A percentile compares a stretch with the other conserved stretches of the same genome.
Evolutionary conservation across 1,284 basidiomycete genomes (phyloP).

Genomic region (Papiliotrema terrestris): DNA sequence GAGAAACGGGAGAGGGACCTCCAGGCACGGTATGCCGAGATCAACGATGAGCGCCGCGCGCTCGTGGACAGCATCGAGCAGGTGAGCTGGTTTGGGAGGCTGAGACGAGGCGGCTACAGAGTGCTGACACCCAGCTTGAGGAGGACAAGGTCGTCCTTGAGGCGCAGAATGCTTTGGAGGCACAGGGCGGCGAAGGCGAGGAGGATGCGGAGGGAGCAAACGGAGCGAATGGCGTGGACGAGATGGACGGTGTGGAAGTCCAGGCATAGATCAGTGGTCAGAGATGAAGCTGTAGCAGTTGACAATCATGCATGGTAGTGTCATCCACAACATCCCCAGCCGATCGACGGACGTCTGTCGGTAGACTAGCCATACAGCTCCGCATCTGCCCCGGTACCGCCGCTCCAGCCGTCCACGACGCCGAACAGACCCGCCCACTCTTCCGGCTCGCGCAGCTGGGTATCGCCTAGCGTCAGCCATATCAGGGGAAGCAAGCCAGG

Average conservation of each 20-base stretch:
- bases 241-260: not conserved
- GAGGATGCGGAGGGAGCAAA: constrained; percentile 29
- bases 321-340: too few species aligned
- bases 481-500: not conserved
- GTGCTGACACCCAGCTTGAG: constrained; percentile 29
- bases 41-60: constrained; percentile 69
- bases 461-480: constrained; percentile 12
- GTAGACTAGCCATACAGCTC: constrained; percentile 42
- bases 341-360: too few species aligned
- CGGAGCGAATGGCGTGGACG: constrained; percentile 10
- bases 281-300: too few species aligned
- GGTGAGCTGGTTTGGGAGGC: constrained; percentile 22
- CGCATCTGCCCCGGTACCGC: constrained; percentile 35
- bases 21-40: constrained; percentile 77
- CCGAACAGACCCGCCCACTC: constrained; percentile 47
- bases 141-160: constrained; percentile 46
- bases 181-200: constrained; percentile 28
- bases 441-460: constrained; percentile 28
- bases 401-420: constrained; percentile 40
- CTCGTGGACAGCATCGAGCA: constrained; percentile 58
- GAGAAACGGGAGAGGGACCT: constrained; percentile 70
- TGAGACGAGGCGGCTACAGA: not conserved
- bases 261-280: not conserved
- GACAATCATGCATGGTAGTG: too few species aligned
- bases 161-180: constrained; percentile 46